These are phyloP conservation scores for Tremella mesenterica DNA, from an alignment of 768 basidiomycete genomes.

Conservation along the genomic window DNA sequence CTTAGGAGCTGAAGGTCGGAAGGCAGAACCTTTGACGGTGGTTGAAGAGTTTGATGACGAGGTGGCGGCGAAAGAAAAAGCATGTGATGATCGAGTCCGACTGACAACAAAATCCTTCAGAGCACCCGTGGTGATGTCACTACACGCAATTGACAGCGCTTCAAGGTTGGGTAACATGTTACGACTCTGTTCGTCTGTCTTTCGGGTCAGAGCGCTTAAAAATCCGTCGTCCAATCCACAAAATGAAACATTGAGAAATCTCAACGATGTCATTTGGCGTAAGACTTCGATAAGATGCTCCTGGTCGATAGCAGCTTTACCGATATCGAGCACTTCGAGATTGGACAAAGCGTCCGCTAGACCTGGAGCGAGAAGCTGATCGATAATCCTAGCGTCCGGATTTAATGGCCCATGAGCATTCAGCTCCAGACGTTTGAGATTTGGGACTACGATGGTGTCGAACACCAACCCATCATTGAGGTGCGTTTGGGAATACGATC, in stretches of 20 bases:
- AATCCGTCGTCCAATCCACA: conserved; percentile 17
- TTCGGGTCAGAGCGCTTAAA: conserved; percentile 11
- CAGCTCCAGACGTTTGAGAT: conserved; percentile 1
- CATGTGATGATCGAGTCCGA: not conserved
- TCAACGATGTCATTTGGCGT: conserved; percentile 5
- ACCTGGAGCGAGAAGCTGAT: conserved; percentile 8
- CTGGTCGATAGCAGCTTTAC: conserved; percentile 6
- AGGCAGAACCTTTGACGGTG: not conserved
- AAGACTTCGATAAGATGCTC: conserved; percentile 6
- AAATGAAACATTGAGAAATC: conserved; percentile 25
- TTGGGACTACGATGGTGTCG: not conserved
- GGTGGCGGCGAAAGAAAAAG: not conserved
- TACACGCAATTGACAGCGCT: conserved; percentile 3
- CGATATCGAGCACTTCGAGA: conserved; percentile 19
- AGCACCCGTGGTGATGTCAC: conserved; percentile 1
- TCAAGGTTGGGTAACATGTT: conserved; percentile 6
- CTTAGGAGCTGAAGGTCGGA: not conserved
- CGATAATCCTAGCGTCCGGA: not conserved
- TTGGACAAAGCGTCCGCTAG: conserved; percentile 9
- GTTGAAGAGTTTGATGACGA: not conserved
- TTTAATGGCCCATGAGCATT: not conserved
- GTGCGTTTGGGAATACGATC: not conserved
- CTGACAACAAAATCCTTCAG: conserved; percentile 9
- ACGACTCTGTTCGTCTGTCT: not conserved
- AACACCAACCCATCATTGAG: not conserved